Base-by-base conservation (phyloP, 78 protist genomes). In the Planoprotostelium fungivorum region DNA sequence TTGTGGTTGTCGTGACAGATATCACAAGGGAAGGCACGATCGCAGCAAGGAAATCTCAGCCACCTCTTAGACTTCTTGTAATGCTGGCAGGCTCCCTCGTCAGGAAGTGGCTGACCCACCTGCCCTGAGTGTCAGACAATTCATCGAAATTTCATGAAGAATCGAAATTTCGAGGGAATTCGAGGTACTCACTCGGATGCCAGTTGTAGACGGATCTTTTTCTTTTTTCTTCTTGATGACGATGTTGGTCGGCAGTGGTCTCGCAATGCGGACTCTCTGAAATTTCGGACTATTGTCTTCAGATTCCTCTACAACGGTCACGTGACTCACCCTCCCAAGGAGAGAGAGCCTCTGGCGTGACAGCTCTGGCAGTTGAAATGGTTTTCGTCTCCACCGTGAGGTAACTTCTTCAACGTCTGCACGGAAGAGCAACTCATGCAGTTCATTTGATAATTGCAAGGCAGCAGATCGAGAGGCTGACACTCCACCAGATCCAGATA, bases 11-110 rank as follows among this genome's bases (percentile, higher is more conserved):
- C 92, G 89, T 92, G 94, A 38, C 94, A 92, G 28, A 16, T n/a
- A 28, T 90, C 91, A 37, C 94, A 92, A 35, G 94, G 94, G 63
- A 0, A 51, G 28, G 91, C 94, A 37, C 88, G 83, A 25, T 91
- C 92, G 89, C 94, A 92, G 87, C 94, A 92, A 0, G 92, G 89
- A 83, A 92, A 92, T 31, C 94, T 38, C 85, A 92, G 87, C 94
- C 94, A 92, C 34, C 94, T 86, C 87, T 39, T 36, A 37, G 91
- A 88, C 31, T 86, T 51, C 39, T 38, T 39, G 88, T 85, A 92
- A 83, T 92, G 94, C 37, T 35, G 0, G 86, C 94, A 92, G 16
- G 94, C 84, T 31, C 94, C 94, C 37, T 86, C 34, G 73, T 37
- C 0, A 0, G 92, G 94, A 0, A 88, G 89, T n/a, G 89, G 88